Base-by-base conservation (phyloP, 2,329 filamentous ascomycete species). In the Aspergillus transmontanensis region DNA sequence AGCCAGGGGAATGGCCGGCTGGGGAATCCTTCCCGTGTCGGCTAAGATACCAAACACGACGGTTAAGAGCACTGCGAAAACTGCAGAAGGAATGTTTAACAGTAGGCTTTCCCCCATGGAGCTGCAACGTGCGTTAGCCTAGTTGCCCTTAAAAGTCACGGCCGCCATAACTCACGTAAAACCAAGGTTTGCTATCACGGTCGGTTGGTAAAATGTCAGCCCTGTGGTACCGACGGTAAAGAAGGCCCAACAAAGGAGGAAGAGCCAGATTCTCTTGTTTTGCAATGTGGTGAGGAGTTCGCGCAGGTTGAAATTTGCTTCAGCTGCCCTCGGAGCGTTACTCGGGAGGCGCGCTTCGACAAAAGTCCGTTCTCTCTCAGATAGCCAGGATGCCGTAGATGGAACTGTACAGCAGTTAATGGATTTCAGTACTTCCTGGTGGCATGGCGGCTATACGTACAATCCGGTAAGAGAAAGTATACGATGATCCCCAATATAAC, bases 161-260 rank as follows among this genome's bases (percentile, higher is more conserved):
- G n/a, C 23, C 14, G 21, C 4, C 26, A 4, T 7, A 32, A 26
- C 55, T 30, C 32, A 60, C 58, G 58, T 55, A 41, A 60, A 60
- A 1, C 58, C 58, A 3, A 60, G 21, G 21, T 63, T 63, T 9
- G 61, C 61, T 23, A 63, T 61, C 0, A 63, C 58, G 2, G 54
- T 61, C 2, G 61, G 61, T 7, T 63, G 61, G 53, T 63, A 63
- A 26, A 60, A 63, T 16, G 28, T 30, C 1, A 63, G 43, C 1
- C 58, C 61, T 0, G 56, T 59, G 10, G 58, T 63, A 4, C 61
- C 61, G 19, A 57, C 32, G 4, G 58, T 60, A n/a, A 53, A 60
- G 16, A 60, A 63, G 5, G 61, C 61, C 61, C 57, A 60, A 43
- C 58, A 60, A 7, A 57, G 34, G 9, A 58, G 57, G 46, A 63